Base-by-base conservation (phyloP, 306 rosid genomes). In the Vicia villosa region DNA sequence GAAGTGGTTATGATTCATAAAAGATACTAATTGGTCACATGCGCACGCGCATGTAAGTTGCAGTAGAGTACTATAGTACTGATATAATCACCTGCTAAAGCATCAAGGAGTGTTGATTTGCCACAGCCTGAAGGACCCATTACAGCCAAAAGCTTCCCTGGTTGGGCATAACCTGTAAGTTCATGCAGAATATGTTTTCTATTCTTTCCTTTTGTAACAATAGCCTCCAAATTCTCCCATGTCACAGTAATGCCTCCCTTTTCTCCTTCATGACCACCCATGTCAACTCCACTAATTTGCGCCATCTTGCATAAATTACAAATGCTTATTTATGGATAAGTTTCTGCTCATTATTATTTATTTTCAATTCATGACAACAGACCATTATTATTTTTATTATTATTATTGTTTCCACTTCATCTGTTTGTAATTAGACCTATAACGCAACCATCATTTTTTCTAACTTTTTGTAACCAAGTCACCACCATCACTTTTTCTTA, bases 121-220 rank as follows among this genome's bases (percentile, higher is more conserved):
- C 59, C 59, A 52, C 59, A 10, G 32, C 59, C 59, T 10, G 59
- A 52, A 52, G 59, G 59, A 21, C 59, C 59, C 59, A 52, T 52
- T 5, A 52, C 59, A 20, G 59, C 59, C 59, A 52, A 11, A 52
- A 52, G 32, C 59, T 52, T 52, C 59, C 59, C 59, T 21, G 59
- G 59, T 32, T 52, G 59, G 10, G 59, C 59, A 52, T 52, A 52
- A 52, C 59, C 59, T 52, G 59, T 52, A 21, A 52, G 59, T 52
- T 32, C 59, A 2, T 52, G 59, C 32, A 52, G 59, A 52, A 52
- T 52, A 21, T 21, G 32, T 52, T 52, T 52, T 52, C 59, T 21
- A 52, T 52, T 52, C 8, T 52, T n/a, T n/a, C n/a, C n/a, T n/a
- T n/a, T 52, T 21, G 59, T 52, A 52, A 52, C 59, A 21, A 11